Evolutionary conservation across 768 basidiomycete species (phyloP).

Genomic region (Kwoniella heveanensis): DNA sequence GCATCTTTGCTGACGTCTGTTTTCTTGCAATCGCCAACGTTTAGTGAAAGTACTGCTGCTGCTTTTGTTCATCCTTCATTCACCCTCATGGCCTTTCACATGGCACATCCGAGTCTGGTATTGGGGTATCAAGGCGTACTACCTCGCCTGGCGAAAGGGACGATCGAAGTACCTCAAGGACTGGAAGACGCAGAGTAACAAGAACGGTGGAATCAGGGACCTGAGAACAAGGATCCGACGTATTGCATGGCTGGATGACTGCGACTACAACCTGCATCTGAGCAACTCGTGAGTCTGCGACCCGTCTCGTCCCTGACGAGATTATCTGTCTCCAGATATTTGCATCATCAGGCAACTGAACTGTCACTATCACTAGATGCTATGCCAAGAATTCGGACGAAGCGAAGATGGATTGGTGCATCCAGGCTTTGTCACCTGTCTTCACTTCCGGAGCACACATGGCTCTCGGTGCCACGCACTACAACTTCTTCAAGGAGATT

Average conservation of each 20-base stretch:
- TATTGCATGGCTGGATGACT: constrained; percentile 45
- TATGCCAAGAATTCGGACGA: constrained; percentile 47
- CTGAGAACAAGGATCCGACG: constrained; percentile 26
- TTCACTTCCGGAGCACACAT: constrained; percentile 41
- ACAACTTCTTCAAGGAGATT: constrained; percentile 56
- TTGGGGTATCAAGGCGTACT: constrained; percentile 38
- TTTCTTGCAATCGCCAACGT: no score
- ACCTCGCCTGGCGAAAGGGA: constrained; percentile 33
- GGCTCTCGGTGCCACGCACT: constrained; percentile 46
- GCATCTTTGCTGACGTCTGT: no score
- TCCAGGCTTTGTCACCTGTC: constrained; percentile 37
- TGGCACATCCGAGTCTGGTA: constrained; percentile 51
- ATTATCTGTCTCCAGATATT: no score
- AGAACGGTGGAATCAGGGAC: constrained; percentile 31
- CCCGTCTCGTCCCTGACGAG: no score
- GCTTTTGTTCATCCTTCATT: constrained; percentile 42
- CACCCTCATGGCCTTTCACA: constrained; percentile 44
- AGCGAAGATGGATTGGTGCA: constrained; percentile 40
- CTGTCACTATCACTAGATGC: constrained; percentile 9
- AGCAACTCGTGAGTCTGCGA: constrained; percentile 52
- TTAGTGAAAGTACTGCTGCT: constrained; percentile 46
- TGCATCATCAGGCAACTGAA: no score
- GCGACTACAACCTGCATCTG: constrained; percentile 50
- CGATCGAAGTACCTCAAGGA: constrained; percentile 38
- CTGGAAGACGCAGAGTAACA: constrained; percentile 25